Percentiles rank a stretch among this genome's conserved stretches.
Conservation (phyloP, 169 alveolate species). For the Plasmodium billcollinsi region DNA sequence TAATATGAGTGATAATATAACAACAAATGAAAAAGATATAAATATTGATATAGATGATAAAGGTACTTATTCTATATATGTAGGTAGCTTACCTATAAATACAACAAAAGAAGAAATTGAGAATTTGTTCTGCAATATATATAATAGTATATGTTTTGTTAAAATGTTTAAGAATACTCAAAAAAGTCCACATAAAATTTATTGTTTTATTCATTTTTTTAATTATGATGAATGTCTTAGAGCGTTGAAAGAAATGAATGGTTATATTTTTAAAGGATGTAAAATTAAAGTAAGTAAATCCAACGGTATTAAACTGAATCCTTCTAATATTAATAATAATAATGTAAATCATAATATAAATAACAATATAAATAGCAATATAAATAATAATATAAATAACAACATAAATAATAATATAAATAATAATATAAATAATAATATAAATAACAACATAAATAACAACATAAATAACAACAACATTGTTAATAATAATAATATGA, state of each 20-base stretch:
- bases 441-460: too few relatives aligned
- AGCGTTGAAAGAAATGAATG: slow-evolving; percentile 71
- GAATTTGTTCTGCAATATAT: slow-evolving; percentile 28
- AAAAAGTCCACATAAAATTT: slow-evolving; percentile 57
- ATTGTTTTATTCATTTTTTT: slow-evolving; percentile 72
- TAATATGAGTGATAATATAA: slow-evolving; percentile 50
- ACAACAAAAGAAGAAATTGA: slow-evolving; percentile 75
- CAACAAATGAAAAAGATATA: slow-evolving; percentile 25
- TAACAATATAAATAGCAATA: neutral
- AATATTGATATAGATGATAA: slow-evolving; percentile 68
- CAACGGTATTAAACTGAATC: slow-evolving; percentile 31
- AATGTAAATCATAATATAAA: neutral
- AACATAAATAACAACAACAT: slow-evolving; percentile 21
- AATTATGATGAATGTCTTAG: slow-evolving; percentile 66
- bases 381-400: too few relatives aligned
- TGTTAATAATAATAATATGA: slow-evolving; percentile 14
- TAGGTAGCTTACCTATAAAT: slow-evolving; percentile 61
- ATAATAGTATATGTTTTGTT: slow-evolving; percentile 65
- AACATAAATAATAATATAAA: neutral
- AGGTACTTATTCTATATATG: slow-evolving; percentile 74
- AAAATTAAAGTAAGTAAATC: slow-evolving; percentile 72
- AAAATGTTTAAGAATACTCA: slow-evolving; percentile 57
- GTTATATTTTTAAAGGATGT: slow-evolving; percentile 56
- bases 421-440: slow-evolving; percentile 8
- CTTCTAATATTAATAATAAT: neutral